Conservation (phyloP, 2,329 filamentous ascomycete genomes). For the Penicillium sp. region DNA sequence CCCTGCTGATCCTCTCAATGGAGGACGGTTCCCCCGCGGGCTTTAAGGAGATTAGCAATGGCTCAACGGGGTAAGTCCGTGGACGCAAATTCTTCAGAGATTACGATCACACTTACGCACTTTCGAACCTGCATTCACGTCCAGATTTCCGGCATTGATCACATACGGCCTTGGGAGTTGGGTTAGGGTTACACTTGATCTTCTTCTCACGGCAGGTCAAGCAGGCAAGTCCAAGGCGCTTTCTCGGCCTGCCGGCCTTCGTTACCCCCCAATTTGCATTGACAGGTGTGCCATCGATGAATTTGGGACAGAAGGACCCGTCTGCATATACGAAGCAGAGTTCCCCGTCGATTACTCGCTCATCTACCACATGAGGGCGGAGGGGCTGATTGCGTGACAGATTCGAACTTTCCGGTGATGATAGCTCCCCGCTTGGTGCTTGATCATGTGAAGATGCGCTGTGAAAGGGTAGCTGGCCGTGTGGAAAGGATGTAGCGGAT, state of each 20-base stretch:
- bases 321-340: constrained; percentile 85
- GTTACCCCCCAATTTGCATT: constrained; percentile 93
- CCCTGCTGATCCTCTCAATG: constrained; percentile 20
- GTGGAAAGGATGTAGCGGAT: constrained; percentile 19
- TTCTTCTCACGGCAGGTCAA: constrained; percentile 94
- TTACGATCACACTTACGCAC: constrained; percentile 63
- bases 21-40: constrained; percentile 36
- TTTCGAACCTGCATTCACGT: constrained; percentile 78
- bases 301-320: constrained; percentile 74
- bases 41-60: constrained; percentile 20
- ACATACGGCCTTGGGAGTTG: constrained; percentile 56
- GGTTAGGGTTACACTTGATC: constrained; percentile 94
- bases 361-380: constrained; percentile 40
- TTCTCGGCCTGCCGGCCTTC: constrained; percentile 89
- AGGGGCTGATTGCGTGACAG: constrained; percentile 17
- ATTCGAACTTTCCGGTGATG: constrained; percentile 16
- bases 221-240: constrained; percentile 87
- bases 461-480: constrained; percentile 19
- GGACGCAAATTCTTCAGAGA: not conserved
- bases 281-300: constrained; percentile 80
- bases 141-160: constrained; percentile 92
- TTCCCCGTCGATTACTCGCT: constrained; percentile 63
- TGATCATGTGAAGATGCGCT: constrained; percentile 17
- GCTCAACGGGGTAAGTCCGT: not conserved
- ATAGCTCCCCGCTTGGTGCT: constrained; percentile 10